Base-by-base conservation (phyloP, 2,329 filamentous ascomycete species). In the Fusarium albosuccineum region DNA sequence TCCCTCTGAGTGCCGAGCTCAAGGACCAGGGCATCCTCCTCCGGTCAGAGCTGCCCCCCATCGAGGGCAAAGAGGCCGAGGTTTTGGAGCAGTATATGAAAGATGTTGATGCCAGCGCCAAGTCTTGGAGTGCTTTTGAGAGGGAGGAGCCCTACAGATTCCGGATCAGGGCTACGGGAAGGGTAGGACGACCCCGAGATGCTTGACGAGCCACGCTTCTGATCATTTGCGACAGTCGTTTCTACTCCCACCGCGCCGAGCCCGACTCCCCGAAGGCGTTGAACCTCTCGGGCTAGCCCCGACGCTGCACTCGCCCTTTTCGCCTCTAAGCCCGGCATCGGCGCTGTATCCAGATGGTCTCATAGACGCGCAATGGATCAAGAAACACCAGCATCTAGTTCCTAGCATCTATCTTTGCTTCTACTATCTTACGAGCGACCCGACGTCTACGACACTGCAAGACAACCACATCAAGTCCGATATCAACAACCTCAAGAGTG, bases 401-500 rank as follows among this genome's bases (percentile, higher is more conserved):
- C 95, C 95, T 2, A 92, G 93, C 64, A 86, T 93, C 27, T 91
- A 93, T 70, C 78, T 97, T 33, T 91, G 91, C 68, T 96, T 97
- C 80, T 97, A 97, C 75, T 85, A 86, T 36, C 87, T 97, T 59
- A 88, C 87, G 5, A 87, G 89, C 22, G 91, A 97, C 72, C 82
- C 88, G 1, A 91, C 87, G n/a, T 87, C 91, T 60, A 89, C 91
- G 55, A 92, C 90, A 6, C 80, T 94, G n/a, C 87, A 91, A 67
- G 95, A 98, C 76, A 96, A 96, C 76, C 90, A 92, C 74, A 84
- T 97, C 42, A 97, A 97, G 77, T 88, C 89, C 8, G 94, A 97
- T 73, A 93, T 99, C 73, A 94, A 91, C 76, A 87, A 86, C 30
- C 83, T 95, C 64, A 94, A 91, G 71, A 87, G 85, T 36, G 85